Evolutionary conservation across 208 protist species (phyloP).

Genomic region (Trypanosoma conorhini): DNA sequence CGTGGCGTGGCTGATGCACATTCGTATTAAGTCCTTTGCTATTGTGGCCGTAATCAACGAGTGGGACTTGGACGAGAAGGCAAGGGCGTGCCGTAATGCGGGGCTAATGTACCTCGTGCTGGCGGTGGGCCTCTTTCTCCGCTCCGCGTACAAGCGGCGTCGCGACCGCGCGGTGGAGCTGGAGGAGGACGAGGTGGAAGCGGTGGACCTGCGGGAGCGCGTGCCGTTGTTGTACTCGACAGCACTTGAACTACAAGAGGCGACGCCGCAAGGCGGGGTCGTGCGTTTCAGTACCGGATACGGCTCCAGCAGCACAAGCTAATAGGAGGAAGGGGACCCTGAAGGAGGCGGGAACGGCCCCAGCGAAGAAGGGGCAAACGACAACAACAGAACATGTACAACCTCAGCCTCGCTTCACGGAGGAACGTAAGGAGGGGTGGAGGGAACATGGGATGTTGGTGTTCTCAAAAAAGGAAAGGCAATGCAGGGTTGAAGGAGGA

Average conservation of each 20-base stretch:
- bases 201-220: slow-evolving; percentile 14
- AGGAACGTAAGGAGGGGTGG: background rate
- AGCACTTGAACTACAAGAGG: background rate
- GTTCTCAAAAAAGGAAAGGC: too few relatives aligned
- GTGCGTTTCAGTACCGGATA: background rate
- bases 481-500: background rate
- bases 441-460: too few relatives aligned
- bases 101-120: slow-evolving; percentile 66
- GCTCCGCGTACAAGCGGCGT: background rate
- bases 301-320: slow-evolving; percentile 3
- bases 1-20: slow-evolving; percentile 72
- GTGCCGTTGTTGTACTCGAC: slow-evolving; percentile 27
- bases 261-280: background rate
- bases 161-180: background rate
- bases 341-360: background rate
- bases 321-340: background rate
- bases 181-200: slow-evolving; percentile 20
- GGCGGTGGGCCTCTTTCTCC: slow-evolving; percentile 42
- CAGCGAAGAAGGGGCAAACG: too few relatives aligned
- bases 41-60: slow-evolving; percentile 46
- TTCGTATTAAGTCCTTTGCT: slow-evolving; percentile 66
- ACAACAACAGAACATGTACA: too few relatives aligned
- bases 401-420: too few relatives aligned
- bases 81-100: slow-evolving; percentile 56
- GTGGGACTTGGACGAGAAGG: slow-evolving; percentile 70